Base-by-base conservation (phyloP, 179 eudicot genomes). In the Silene coronaria region DNA sequence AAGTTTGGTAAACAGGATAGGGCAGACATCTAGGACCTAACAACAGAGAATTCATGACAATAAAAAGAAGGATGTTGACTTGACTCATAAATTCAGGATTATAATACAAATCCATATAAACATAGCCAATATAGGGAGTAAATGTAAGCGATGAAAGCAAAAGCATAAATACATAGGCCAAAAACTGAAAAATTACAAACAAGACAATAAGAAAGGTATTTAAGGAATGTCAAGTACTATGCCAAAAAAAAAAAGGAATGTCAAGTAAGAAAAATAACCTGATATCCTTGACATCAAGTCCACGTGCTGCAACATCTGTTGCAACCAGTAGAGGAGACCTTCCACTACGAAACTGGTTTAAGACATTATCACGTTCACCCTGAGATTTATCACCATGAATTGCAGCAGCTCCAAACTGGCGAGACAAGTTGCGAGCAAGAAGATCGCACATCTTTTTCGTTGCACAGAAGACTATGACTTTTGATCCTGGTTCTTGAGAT, bases 301-400 rank as follows among this genome's bases (percentile, higher is more conserved):
- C 97, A 75, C 97, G 97, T 75, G 97, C 96, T 58, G 97, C 97
- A 76, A 92, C 97, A 82, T 92, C 97, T 69, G 97, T 92, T 48
- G 97, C 97, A 8, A 92, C 97, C 81, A 92, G 92, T 62, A 92
- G 81, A 17, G 97, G 97, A 82, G 90, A 86, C 76, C 77, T 91
- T 73, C 97, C 97, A 48, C 79, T 70, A 32, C 96, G 91, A 42
- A 92, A 92, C 70, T 91, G 89, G 75, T 71, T 89, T 81, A 92
- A 71, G 58, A 91, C 97, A 74, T 81, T 78, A 77, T 92, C 97
- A 68, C 97, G 88, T 74, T 92, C 97, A 71, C 81, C 72, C 83
- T 92, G 97, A 67, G 91, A 89, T 78, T 92, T 92, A 76, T 92
- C 97, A 53, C 97, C 97, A 69, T 92, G 97, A 73, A 92, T 92